Evolutionary conservation across 352 stramenopile genomes (phyloP).

Genomic region (Pythium apleroticum): DNA sequence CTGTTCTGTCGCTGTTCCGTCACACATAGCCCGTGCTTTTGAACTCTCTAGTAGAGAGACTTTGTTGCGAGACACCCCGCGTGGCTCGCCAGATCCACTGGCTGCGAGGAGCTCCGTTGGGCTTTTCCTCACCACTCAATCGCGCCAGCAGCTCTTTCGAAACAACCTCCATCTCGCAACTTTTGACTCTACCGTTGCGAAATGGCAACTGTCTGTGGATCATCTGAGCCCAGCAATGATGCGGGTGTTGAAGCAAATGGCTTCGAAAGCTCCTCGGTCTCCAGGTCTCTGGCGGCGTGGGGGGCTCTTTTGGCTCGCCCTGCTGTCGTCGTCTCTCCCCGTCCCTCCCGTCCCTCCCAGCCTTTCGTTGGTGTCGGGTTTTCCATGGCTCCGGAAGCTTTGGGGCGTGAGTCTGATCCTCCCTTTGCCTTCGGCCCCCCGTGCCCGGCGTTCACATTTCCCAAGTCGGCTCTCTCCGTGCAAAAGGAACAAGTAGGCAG

Average conservation of each 20-base stretch:
- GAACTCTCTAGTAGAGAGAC: constrained; percentile 24
- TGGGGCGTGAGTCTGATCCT: constrained; percentile 1
- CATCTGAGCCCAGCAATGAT: not conserved
- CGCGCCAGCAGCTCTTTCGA: constrained; percentile 3
- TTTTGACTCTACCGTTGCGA: constrained; percentile 5
- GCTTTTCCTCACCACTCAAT: constrained; percentile 28
- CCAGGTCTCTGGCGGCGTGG: not conserved
- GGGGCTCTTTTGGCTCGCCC: not conserved
- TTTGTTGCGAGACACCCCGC: not conserved
- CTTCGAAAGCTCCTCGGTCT: not conserved
- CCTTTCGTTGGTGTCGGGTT: constrained; percentile 23
- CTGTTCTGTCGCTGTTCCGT: constrained; percentile 2
- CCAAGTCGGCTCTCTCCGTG: constrained; percentile 35
- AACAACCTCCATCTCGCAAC: constrained; percentile 15
- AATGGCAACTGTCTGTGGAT: constrained; percentile 7
- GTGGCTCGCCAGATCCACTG: constrained; percentile 17
- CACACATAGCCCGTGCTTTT: constrained; percentile 5
- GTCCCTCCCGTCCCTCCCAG: constrained; percentile 5
- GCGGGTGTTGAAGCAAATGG: constrained; percentile 4
- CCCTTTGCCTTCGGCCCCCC: not conserved
- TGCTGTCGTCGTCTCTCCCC: constrained; percentile 11
- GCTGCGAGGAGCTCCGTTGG: constrained; percentile 5
- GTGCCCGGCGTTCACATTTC: constrained; percentile 31
- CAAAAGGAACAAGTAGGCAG: constrained; percentile 18
- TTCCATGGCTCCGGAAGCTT: not conserved